Evolutionary conservation across 1,284 basidiomycete genomes (phyloP), one percentile per base, ranked within the genome.

Genomic region (Agaricales sp.): DNA sequence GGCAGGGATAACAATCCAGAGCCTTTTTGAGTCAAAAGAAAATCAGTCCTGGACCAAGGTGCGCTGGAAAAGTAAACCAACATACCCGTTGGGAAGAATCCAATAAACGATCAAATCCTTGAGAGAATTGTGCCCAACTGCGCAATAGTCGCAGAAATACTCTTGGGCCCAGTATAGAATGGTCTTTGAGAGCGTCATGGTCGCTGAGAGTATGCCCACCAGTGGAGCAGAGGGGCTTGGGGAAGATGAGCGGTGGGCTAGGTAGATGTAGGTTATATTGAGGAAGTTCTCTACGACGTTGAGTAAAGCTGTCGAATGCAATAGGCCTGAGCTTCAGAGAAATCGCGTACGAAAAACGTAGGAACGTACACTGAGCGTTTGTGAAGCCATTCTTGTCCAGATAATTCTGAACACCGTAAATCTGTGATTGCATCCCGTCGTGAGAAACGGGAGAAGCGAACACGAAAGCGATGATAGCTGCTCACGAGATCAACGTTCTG

Each of bases 151-250:
- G 61, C 85, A 87, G 58, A 71, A 87, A 60, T 81, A 82, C 63
- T 92, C 88, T 60, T 89, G 82, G 4, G 73, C 61, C 73, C 78
- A 80, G 64, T 93, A 95, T n/a, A 94, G 72, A 3, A 80, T 63
- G 1, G 92, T 95, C 71, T 94, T 94, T 52, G 80, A 78, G 21
- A 91, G 66, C 0, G 92, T 95, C 82, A 92, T 84, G 11, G 75
- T 62, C 1, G 75, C 80, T 0, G 78, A 72, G 11, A 77, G 69
- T 58, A 94, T 85, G 0, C 89, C 93, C 46, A 93, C 61, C 35
- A 95, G 58, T 0, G 87, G 75, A 0, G 88, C 87, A 2, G 73
- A 61, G 0, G 85, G 73, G 59, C 77, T 79, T 43, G 67, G 58
- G 2, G 67, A 63, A 51, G 80, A 35, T 8, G 30, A 11, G 30